phyloP scores from a whole-genome alignment of 2,329 filamentous ascomycete species.

The Paracamarosporium sp. region DNA sequence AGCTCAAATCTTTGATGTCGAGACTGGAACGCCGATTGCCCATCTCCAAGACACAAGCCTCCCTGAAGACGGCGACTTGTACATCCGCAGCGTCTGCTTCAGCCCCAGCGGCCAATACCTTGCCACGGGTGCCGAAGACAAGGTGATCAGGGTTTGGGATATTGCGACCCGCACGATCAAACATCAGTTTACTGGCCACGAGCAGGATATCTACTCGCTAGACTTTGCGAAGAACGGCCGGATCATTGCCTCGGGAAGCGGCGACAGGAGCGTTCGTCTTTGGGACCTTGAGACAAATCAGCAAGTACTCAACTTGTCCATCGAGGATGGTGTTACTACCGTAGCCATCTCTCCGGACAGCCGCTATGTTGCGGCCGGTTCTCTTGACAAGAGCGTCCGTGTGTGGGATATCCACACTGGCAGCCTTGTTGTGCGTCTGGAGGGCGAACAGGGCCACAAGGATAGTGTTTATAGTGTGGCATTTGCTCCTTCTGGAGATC shows the following conservation, averaged over 20 bases:
- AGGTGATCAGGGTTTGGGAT: conserved; percentile 97
- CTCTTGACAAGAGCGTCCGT: conserved; percentile 94
- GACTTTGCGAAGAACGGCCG: conserved; percentile 94
- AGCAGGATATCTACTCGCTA: conserved; percentile 97
- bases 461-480: conserved; percentile 97
- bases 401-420: conserved; percentile 93
- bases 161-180: conserved; percentile 83
- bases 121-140: conserved; percentile 96
- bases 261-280: conserved; percentile 90
- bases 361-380: conserved; percentile 91
- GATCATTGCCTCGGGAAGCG: conserved; percentile 93
- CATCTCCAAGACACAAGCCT: conserved; percentile 88
- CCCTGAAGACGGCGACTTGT: conserved; percentile 88
- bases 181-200: conserved; percentile 93
- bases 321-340: conserved; percentile 96
- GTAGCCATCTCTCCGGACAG: conserved; percentile 97
- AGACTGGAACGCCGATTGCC: conserved; percentile 84
- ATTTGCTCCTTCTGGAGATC: conserved; percentile 90
- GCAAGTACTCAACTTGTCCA: conserved; percentile 83
- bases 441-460: conserved; percentile 93
- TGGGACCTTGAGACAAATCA: conserved; percentile 92
- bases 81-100: conserved; percentile 98
- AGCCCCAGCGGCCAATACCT: conserved; percentile 94
- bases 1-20: conserved; percentile 98
- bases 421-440: conserved; percentile 86